Percentiles rank a stretch among this genome's conserved stretches.
Conservation (phyloP, 768 basidiomycete species). For the Pisolithus orientalis region DNA sequence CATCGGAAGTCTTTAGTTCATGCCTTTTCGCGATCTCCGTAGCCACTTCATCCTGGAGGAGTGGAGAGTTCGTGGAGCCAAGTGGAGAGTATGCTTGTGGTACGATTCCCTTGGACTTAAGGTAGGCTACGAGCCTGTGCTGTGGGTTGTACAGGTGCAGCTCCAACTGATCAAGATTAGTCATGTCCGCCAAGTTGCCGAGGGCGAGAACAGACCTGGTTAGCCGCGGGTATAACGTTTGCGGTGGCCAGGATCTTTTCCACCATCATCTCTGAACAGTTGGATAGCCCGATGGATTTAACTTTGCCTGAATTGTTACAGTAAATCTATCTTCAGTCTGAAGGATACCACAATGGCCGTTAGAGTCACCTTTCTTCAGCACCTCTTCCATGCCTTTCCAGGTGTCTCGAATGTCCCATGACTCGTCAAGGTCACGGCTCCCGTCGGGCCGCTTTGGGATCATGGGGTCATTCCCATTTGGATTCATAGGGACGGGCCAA, state of each 20-base stretch:
- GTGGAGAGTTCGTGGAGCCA: slow-evolving; percentile 60
- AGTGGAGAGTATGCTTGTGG: slow-evolving; percentile 81
- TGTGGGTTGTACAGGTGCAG: slow-evolving; percentile 73
- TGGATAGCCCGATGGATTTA: slow-evolving; percentile 64
- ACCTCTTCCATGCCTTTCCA: slow-evolving; percentile 83
- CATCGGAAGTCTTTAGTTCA: slow-evolving; percentile 45
- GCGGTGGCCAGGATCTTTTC: slow-evolving; percentile 65
- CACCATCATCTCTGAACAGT: slow-evolving; percentile 63
- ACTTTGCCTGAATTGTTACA: slow-evolving; percentile 46
- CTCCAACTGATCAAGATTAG: slow-evolving; percentile 45
- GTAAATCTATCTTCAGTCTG: slow-evolving; percentile 4
- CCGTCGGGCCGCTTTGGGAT: slow-evolving; percentile 59
- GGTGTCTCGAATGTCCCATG: slow-evolving; percentile 64
- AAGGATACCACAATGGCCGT: slow-evolving; percentile 2
- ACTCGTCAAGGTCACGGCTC: slow-evolving; percentile 58
- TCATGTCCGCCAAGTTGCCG: neutral
- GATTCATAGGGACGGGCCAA: slow-evolving; percentile 76
- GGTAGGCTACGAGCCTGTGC: slow-evolving; percentile 56
- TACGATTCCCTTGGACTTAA: slow-evolving; percentile 59
- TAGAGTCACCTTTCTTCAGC: slow-evolving; percentile 49
- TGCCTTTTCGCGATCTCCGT: slow-evolving; percentile 54
- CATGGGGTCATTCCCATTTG: slow-evolving; percentile 54
- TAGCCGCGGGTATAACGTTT: slow-evolving; percentile 61
- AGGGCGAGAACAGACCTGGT: slow-evolving; percentile 48
- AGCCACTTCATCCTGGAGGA: slow-evolving; percentile 59